Evolutionary conservation across 441 rosid genomes (phyloP).

Genomic region (Gossypium laxum): DNA sequence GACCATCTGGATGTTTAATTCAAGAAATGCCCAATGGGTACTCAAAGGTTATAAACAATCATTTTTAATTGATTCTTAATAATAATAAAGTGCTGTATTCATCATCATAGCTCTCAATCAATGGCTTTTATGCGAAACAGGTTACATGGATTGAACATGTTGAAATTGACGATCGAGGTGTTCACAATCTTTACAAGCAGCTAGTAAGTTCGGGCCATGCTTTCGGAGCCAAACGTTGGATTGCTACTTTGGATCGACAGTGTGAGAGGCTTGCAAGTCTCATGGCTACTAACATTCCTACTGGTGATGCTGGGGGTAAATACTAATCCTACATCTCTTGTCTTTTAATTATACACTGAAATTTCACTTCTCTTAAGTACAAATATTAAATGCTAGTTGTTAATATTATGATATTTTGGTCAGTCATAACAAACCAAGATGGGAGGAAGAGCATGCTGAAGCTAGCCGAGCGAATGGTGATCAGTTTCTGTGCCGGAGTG

Average conservation of each 20-base stretch:
- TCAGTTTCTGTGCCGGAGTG: slow-evolving; percentile 64
- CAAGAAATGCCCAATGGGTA: slow-evolving; percentile 68
- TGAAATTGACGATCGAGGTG: slow-evolving; percentile 63
- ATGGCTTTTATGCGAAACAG: slow-evolving; percentile 20
- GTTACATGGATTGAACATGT: slow-evolving; percentile 88
- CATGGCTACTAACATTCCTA: slow-evolving; percentile 42
- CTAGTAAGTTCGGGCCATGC: slow-evolving; percentile 56
- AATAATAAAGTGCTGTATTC: too few relatives aligned
- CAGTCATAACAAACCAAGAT: slow-evolving; percentile 52
- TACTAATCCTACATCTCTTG: not conserved
- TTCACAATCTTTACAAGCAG: slow-evolving; percentile 47
- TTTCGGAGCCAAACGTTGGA: slow-evolving; percentile 86
- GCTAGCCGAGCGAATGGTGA: slow-evolving; percentile 68
- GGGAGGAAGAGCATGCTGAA: slow-evolving; percentile 64
- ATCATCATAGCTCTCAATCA: not conserved
- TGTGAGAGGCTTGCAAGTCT: slow-evolving; percentile 68
- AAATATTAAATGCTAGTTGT: not conserved
- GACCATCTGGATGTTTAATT: slow-evolving; percentile 83
- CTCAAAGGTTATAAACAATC: slow-evolving; percentile 36
- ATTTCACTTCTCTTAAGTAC: not conserved
- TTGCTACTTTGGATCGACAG: slow-evolving; percentile 58
- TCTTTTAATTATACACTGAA: too few relatives aligned
- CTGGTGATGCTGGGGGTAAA: slow-evolving; percentile 47
- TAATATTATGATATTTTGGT: not conserved
- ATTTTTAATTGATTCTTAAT: too few relatives aligned